Evolutionary conservation across 106 monocot species (phyloP), one percentile per base, ranked within the genome.

Genomic region (Dendrobium catenatum): DNA sequence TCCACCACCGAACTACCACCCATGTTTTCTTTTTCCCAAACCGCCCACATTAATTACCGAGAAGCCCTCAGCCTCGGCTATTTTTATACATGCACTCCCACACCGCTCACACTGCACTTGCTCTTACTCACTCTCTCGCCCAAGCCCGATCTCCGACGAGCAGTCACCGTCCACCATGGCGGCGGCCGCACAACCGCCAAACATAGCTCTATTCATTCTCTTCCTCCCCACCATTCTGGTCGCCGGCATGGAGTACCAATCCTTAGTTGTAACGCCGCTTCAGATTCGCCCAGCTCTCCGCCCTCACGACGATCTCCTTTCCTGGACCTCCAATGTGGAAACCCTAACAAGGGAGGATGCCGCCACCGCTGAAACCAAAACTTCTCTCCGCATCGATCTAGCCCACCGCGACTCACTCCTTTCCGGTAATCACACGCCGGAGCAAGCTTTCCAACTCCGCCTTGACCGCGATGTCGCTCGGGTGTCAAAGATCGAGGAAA

Each of bases 391-490:
- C 31, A 24, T 90, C 66, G 78, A 67, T 13, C 84, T 92, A n/a
- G 68, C 85, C 66, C 88, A 88, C 85, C 85, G 83, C 33, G 86
- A 90, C 66, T 68, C 81, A 44, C 43, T 87, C 74, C 51, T 59
- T 61, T 11, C 77, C 49, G 31, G 78, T 55, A 83, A 77, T 75
- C 74, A 80, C 76, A 78, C 86, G 26, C 70, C 83, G 7, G 68
- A 77, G 33, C 22, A 51, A 8, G 17, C 82, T 73, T 72, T 88
- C 88, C 77, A 40, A 27, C 86, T 85, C 58, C 80, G 85, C 78
- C 85, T 84, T 29, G 79, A 66, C 33, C 88, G 82, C 44, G 82
- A 87, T 76, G 83, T 82, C 31, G 79, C 87, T 24, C 61, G 81
- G 1, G 83, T 86, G 49, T 59, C 70, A 27, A 44, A 73, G 0